phyloP scores from a whole-genome alignment of 2,329 filamentous ascomycete genomes.

The Alternaria infectoria region DNA sequence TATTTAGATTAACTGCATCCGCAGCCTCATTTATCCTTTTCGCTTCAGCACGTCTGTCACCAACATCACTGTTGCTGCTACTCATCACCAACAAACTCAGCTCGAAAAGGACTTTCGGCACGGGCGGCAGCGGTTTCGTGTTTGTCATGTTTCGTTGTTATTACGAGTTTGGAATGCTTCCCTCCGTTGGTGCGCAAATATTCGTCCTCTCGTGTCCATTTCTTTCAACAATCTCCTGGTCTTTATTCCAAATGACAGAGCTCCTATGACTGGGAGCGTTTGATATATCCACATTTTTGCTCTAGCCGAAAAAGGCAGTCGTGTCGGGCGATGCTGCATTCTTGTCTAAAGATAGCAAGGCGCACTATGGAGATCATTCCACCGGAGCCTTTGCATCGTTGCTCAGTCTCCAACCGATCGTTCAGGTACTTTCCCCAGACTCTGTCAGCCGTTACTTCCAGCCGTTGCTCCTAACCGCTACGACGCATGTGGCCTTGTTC shows the following conservation, averaged over 20 bases:
- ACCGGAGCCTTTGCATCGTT: neutral
- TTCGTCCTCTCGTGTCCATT: neutral
- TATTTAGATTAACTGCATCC: constrained; percentile 24
- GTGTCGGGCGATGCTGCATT: neutral
- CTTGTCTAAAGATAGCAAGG: constrained; percentile 5
- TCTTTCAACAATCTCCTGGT: neutral
- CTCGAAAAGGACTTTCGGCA: neutral
- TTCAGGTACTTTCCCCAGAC: neutral
- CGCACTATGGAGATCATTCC: constrained; percentile 18
- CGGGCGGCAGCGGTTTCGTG: neutral
- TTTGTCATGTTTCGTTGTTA: neutral
- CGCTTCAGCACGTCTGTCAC: constrained; percentile 10
- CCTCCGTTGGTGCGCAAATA: neutral
- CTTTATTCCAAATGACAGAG: neutral
- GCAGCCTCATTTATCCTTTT: constrained; percentile 12
- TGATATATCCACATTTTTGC: neutral
- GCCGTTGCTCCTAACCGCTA: neutral
- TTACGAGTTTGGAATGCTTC: neutral
- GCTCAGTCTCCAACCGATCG: neutral
- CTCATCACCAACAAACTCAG: neutral
- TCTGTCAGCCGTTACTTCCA: neutral
- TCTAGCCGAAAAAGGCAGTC: constrained; percentile 1
- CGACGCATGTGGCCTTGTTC: neutral
- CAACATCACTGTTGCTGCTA: neutral
- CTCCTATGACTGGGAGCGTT: neutral